Evolutionary conservation across 140 eudicot species (phyloP).

Genomic region (Flaveria floridana): DNA sequence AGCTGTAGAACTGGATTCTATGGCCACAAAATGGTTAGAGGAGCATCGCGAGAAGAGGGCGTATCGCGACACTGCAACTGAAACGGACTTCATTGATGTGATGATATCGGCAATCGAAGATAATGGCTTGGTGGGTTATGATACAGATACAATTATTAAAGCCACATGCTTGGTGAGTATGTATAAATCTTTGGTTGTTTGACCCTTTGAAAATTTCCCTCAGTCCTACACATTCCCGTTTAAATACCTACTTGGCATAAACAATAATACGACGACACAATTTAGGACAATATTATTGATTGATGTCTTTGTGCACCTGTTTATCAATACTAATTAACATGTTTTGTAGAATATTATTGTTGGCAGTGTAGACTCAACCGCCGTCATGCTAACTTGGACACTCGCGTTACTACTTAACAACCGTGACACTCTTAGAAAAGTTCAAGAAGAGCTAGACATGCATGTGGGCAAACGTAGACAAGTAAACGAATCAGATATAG

Average conservation of each 20-base stretch:
- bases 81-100: slow-evolving; percentile 34
- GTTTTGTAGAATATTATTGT: slow-evolving; percentile 25
- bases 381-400: slow-evolving; percentile 33
- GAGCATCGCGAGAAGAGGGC: slow-evolving; percentile 36
- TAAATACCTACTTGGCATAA: too few species aligned
- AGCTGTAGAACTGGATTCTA: slow-evolving; percentile 30
- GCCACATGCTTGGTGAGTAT: slow-evolving; percentile 35
- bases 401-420: slow-evolving; percentile 37
- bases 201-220: too few species aligned
- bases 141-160: slow-evolving; percentile 37
- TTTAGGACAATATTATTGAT: background rate
- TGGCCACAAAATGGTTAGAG: slow-evolving; percentile 37
- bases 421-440: slow-evolving; percentile 20
- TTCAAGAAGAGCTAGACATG: slow-evolving; percentile 33
- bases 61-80: background rate
- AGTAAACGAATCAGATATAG: slow-evolving; percentile 31
- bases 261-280: too few species aligned
- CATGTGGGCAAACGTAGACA: slow-evolving; percentile 32
- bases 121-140: background rate
- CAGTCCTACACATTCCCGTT: too few species aligned
- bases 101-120: slow-evolving; percentile 27
- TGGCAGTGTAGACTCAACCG: slow-evolving; percentile 24
- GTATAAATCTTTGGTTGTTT: background rate
- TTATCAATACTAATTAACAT: background rate
- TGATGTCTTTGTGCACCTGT: background rate